Percentiles rank a stretch among this genome's conserved stretches.
These are phyloP conservation scores for Yamadazyma sp. DNA, from an alignment of 1,139 yeast species.

Conservation along the genomic window DNA sequence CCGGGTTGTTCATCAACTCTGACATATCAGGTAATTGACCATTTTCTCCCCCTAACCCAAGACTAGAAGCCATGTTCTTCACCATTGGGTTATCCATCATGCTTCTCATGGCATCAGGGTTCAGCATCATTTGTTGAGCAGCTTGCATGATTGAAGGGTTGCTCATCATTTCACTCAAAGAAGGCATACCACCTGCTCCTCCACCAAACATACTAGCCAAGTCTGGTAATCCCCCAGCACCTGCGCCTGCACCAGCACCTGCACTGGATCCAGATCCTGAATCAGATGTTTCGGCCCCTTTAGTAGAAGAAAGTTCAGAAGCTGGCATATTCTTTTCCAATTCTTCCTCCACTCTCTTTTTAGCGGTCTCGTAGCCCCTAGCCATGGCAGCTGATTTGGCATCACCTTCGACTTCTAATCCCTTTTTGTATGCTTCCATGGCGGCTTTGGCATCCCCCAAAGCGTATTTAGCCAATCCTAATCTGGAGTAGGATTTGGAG, in stretches of 20 bases:
- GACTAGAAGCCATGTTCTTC: slow-evolving; percentile 71
- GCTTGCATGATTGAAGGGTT: slow-evolving; percentile 92
- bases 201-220: slow-evolving; percentile 61
- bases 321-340: slow-evolving; percentile 47
- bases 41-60: slow-evolving; percentile 60
- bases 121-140: slow-evolving; percentile 90
- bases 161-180: slow-evolving; percentile 63
- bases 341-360: slow-evolving; percentile 77
- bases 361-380: slow-evolving; percentile 92
- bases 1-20: slow-evolving; percentile 79
- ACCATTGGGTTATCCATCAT: slow-evolving; percentile 82
- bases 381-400: slow-evolving; percentile 86
- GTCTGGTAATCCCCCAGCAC: slow-evolving; percentile 75
- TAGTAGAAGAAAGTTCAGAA: slow-evolving; percentile 16
- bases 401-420: slow-evolving; percentile 85
- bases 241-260: slow-evolving; percentile 39
- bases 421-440: slow-evolving; percentile 85
- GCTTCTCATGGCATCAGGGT: slow-evolving; percentile 76
- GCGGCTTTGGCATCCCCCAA: slow-evolving; percentile 87
- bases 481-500: slow-evolving; percentile 91
- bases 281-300: slow-evolving; percentile 15
- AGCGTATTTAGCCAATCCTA: slow-evolving; percentile 91
- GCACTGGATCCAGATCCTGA: slow-evolving; percentile 19
- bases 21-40: slow-evolving; percentile 54
- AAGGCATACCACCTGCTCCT: slow-evolving; percentile 62